Base-by-base conservation (phyloP, 441 rosid genomes). In the Macaranga tanarius region DNA sequence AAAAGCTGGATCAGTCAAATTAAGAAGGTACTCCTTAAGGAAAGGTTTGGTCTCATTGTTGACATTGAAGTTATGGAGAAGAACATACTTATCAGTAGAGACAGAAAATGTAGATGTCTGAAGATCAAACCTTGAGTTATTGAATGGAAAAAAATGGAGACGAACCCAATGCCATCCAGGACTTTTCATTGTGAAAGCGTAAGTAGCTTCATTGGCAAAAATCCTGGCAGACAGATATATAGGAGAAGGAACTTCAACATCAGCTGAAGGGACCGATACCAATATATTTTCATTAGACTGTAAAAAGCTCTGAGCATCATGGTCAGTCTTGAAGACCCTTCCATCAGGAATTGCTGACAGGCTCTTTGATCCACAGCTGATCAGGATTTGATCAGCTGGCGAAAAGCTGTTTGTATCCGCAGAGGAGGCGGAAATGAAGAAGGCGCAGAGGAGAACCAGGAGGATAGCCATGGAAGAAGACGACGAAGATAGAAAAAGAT, bases 151-250 rank as follows among this genome's bases (percentile, higher is more conserved):
- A 78, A 92, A 88, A 81, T 95, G 90, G 19, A 90, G 87, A 2
- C 96, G 89, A 70, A 90, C 82, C 92, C 96, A 89, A 77, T 90
- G 95, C 81, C 85, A 89, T 16, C 98, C 96, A 0, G 90, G 89
- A 8, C 76, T 76, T 2, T 80, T 77, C 79, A 91, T 62, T 25
- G 77, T 78, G 76, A 95, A 87, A 6, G 82, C 57, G 66, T 90
- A 88, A n/a, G 81, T 82, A 19, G 92, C 84, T 69, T 88, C 81
- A 38, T 86, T 72, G 2, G 13, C 64, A 66, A 93, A 95, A 75
- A 93, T 84, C 76, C 91, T 86, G 0, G 97, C 97, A 0, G 84
- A 76, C 31, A 81, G 75, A 75, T 88, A 91, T 13, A 95, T 72
- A 9, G 95, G 85, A 1, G 91, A 85, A 48, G 89, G 83, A 31